Base-by-base conservation (phyloP, 1,139 yeast species). In the Yamadazyma taylorii region DNA sequence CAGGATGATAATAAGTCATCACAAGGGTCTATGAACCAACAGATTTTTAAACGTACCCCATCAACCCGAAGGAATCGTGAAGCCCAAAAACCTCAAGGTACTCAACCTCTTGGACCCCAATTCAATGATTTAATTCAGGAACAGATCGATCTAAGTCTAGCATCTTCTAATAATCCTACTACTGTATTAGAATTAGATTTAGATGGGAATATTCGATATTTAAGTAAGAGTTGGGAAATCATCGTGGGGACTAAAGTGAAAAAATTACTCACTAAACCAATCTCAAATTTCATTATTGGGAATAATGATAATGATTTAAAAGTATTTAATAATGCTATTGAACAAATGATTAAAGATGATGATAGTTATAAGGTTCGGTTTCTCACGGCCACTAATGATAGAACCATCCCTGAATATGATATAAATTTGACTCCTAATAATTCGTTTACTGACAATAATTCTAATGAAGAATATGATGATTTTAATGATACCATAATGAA, bases 101-200 rank as follows among this genome's bases (percentile, higher is more conserved):
- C n/a, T n/a, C n/a, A n/a, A n/a, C n/a, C n/a, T n/a, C n/a, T n/a
- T n/a, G n/a, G n/a, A n/a, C n/a, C n/a, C n/a, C 24, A 19, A 21
- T 29, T 39, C 36, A 30, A 34, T 33, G 59, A 53, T 19, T 40
- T 55, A 16, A 51, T 66, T n/a, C 73, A 67, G 36, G 77, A 69
- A 34, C 73, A 68, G 46, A 56, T 69, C n/a, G 79, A 74, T 43
- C 55, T 75, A 24, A 56, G 70, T 14, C 48, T 69, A 21, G 90
- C 90, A 1, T 78, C 85, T 14, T 74, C 81, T 10, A 75, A 77
- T 45, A 84, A 82, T 48, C 88, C 88, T 4, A 82, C 89, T n/a
- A 78, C 83, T n/a, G 83, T 92, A 1, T 64, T 92, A 66, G 98
- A 92, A 58, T 63, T 92, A 41, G 92, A 85, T 52, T 64, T 88